phyloP scores from a whole-genome alignment of 2,329 filamentous ascomycete genomes.

The Aspergillus pseudotamarii region DNA sequence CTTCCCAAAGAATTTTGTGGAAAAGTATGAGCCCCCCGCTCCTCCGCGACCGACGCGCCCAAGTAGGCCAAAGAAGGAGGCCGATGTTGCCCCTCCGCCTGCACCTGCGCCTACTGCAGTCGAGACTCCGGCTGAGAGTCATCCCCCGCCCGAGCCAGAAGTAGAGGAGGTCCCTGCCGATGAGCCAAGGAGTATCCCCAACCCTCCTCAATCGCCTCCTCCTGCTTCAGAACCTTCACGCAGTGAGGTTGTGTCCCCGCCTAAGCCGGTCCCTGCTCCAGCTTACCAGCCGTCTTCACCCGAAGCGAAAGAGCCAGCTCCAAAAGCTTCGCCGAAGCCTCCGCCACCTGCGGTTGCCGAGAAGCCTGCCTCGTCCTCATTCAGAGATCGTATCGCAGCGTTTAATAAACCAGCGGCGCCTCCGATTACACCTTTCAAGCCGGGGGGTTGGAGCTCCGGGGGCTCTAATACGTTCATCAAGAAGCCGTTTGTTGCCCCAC shows the following conservation, averaged over 20 bases:
- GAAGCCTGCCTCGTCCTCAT: slow-evolving; percentile 76
- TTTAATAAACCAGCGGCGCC: slow-evolving; percentile 90
- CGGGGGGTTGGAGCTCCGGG: slow-evolving; percentile 61
- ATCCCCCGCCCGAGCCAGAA: slow-evolving; percentile 40
- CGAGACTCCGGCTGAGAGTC: slow-evolving; percentile 30
- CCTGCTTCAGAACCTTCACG: slow-evolving; percentile 27
- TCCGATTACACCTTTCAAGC: slow-evolving; percentile 88
- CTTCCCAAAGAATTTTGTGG: slow-evolving; percentile 96
- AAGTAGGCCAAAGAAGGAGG: slow-evolving; percentile 68
- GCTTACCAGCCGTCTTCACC: slow-evolving; percentile 32
- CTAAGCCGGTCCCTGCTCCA: slow-evolving; percentile 27
- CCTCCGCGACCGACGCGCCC: slow-evolving; percentile 81
- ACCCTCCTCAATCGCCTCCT: slow-evolving; percentile 27
- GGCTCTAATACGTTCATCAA: slow-evolving; percentile 77
- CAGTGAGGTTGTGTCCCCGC: slow-evolving; percentile 30
- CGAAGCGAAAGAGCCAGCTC: slow-evolving; percentile 40
- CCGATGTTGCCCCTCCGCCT: slow-evolving; percentile 40
- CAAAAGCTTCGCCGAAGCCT: slow-evolving; percentile 55
- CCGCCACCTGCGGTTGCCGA: slow-evolving; percentile 68
- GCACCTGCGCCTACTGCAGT: slow-evolving; percentile 39
- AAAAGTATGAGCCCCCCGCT: slow-evolving; percentile 88
- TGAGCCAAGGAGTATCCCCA: slow-evolving; percentile 32
- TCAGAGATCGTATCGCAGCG: slow-evolving; percentile 93
- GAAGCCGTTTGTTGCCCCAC: slow-evolving; percentile 94
- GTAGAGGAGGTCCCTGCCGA: slow-evolving; percentile 25